Evolutionary conservation across 2,329 filamentous ascomycete genomes (phyloP).

Genomic region (Ophiostoma fasciatum): DNA sequence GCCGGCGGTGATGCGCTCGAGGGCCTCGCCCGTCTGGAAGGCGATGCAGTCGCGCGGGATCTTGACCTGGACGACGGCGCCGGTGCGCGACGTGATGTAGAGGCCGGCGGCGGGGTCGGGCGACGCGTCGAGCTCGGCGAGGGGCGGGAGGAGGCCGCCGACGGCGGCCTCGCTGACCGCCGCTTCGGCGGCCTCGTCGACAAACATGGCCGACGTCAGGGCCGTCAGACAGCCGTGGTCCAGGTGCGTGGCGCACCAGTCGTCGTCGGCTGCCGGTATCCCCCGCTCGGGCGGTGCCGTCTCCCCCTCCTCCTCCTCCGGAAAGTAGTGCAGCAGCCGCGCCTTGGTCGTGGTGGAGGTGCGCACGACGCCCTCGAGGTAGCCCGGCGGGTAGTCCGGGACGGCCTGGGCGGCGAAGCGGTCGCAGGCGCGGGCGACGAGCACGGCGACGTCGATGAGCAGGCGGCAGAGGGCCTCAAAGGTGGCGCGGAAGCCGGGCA

Average conservation of each 20-base stretch:
- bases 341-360: constrained; percentile 84
- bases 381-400: constrained; percentile 57
- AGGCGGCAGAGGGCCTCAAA: constrained; percentile 65
- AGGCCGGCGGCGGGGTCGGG: constrained; percentile 76
- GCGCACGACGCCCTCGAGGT: constrained; percentile 75
- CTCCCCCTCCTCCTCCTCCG: constrained; percentile 26
- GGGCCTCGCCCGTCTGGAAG: constrained; percentile 87
- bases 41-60: constrained; percentile 86
- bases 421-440: constrained; percentile 87
- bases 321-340: constrained; percentile 84
- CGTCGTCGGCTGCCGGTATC: constrained; percentile 48
- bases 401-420: constrained; percentile 70
- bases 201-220: constrained; percentile 88
- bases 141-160: constrained; percentile 23
- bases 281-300: not conserved
- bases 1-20: constrained; percentile 83
- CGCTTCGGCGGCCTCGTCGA: constrained; percentile 50
- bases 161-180: constrained; percentile 17
- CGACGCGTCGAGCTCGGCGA: constrained; percentile 58
- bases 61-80: constrained; percentile 73
- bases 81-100: constrained; percentile 83
- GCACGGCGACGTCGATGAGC: constrained; percentile 76
- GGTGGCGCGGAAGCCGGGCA: constrained; percentile 61
- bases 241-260: constrained; percentile 86
- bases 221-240: constrained; percentile 92